These are phyloP conservation scores for Aspergillus sclerotiicarbonarius DNA, from an alignment of 495 filamentous ascomycete genomes.

Conservation along the genomic window DNA sequence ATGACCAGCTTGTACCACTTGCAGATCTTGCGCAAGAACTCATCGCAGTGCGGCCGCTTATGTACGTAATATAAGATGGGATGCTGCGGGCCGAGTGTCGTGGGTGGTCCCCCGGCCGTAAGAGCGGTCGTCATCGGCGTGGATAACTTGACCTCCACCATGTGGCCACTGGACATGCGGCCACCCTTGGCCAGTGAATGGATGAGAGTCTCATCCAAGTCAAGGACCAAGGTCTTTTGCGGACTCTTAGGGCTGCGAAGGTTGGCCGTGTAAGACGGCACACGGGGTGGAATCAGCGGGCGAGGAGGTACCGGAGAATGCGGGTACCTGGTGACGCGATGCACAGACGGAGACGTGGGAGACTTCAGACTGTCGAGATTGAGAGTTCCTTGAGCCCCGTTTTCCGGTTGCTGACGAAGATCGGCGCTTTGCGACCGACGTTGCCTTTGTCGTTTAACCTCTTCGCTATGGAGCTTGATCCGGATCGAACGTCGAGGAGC, in stretches of 20 bases:
- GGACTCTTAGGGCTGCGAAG: constrained; percentile 44
- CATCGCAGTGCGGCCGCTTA: constrained; percentile 94
- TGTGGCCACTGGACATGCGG: constrained; percentile 92
- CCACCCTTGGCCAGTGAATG: constrained; percentile 97
- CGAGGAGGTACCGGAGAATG: constrained; percentile 83
- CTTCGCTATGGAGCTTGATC: constrained; percentile 88
- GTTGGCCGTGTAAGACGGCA: constrained; percentile 72
- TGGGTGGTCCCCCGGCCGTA: constrained; percentile 58
- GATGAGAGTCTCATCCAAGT: constrained; percentile 95
- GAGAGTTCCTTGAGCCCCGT: constrained; percentile 31
- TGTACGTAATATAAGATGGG: constrained; percentile 99
- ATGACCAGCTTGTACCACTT: constrained; percentile 99
- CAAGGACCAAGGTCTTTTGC: constrained; percentile 91
- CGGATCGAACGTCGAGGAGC: constrained; percentile 77
- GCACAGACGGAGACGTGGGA: constrained; percentile 77
- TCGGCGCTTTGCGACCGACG: constrained; percentile 38
- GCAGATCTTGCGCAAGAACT: constrained; percentile 89
- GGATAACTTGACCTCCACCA: constrained; percentile 95
- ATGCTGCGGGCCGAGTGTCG: constrained; percentile 77
- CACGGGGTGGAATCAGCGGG: constrained; percentile 79
- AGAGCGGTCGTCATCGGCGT: constrained; percentile 57
- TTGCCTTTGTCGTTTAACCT: constrained; percentile 57
- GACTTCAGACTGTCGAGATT: constrained; percentile 66
- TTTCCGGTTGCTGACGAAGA: constrained; percentile 29
- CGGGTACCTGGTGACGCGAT: constrained; percentile 78